Conservation (phyloP, 208 protist genomes). For the Trichomonas tenax region DNA sequence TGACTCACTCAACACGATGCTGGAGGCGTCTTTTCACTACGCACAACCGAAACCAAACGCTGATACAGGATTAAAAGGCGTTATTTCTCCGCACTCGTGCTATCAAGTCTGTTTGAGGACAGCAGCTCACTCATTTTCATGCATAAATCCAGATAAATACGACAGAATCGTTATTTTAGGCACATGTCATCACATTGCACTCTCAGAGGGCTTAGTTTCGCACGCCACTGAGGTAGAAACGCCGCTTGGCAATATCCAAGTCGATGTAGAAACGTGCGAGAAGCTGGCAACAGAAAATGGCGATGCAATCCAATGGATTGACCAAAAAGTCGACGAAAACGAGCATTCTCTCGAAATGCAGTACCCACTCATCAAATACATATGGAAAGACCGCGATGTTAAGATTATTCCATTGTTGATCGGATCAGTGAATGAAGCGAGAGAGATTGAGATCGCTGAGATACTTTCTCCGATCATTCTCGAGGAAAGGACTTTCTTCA, state of each 20-base stretch:
- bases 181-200: background rate
- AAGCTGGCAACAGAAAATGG: background rate
- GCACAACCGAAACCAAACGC: background rate
- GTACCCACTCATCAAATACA: background rate
- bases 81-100: background rate
- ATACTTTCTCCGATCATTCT: background rate
- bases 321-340: background rate
- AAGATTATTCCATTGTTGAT: background rate
- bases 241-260: background rate
- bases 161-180: background rate
- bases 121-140: background rate
- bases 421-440: background rate
- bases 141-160: background rate
- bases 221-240: background rate
- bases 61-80: background rate
- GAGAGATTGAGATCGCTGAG: background rate
- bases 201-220: background rate
- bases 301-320: background rate
- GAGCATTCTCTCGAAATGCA: constrained; percentile 16
- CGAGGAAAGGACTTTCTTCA: background rate
- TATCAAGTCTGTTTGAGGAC: background rate
- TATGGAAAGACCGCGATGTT: background rate
- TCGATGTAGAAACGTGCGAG: background rate
- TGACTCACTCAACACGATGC: background rate
- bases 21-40: background rate